Base-by-base conservation (phyloP, 129 eudicot species). In the Arctium lappa region DNA sequence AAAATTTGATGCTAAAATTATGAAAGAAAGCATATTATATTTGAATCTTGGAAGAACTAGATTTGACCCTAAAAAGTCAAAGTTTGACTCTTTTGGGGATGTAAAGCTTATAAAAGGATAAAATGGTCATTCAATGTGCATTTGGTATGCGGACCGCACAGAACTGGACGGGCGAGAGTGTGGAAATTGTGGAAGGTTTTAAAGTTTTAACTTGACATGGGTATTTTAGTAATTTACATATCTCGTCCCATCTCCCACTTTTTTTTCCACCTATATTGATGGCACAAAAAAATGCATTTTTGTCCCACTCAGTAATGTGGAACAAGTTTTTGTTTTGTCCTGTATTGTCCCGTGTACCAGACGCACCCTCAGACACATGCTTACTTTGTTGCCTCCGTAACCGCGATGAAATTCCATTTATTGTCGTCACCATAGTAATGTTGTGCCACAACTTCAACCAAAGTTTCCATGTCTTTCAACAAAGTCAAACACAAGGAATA, bases 371-470 rank as follows among this genome's bases (percentile, higher is more conserved):
- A 75, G 16, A 42, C 76, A 68, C 37, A 83, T 37, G 15, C 90
- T 91, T 86, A 93, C 99, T 95, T 95, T 81, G 82, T 75, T 44
- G 98, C 94, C 84, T 95, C 99, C 48, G 91, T 93, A 73, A 83
- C 76, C 73, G 95, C 93, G 7, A 95, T 87, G 78, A 93, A 93
- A 80, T 90, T 89, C 99, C 99, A 95, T 82, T 91, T 95, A 32
- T 88, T 90, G 16, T 95, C 99, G 63, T 88, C 98, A 44, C 99
- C 99, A 46, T 83, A 89, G 9, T 83, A 82, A 69, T 93, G 97
- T 79, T 93, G 95, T 40, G 97, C 98, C 68, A 79, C 89, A 50
- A 95, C 99, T 91, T 95, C 98, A 80, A 93, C 92, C 81, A 95
- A 87, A 60, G 98, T 93, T 83, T 95, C 99, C 83, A 93, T 53